phyloP scores from a whole-genome alignment of 73 alveolate genomes.

The Paraurostyla sp. region DNA sequence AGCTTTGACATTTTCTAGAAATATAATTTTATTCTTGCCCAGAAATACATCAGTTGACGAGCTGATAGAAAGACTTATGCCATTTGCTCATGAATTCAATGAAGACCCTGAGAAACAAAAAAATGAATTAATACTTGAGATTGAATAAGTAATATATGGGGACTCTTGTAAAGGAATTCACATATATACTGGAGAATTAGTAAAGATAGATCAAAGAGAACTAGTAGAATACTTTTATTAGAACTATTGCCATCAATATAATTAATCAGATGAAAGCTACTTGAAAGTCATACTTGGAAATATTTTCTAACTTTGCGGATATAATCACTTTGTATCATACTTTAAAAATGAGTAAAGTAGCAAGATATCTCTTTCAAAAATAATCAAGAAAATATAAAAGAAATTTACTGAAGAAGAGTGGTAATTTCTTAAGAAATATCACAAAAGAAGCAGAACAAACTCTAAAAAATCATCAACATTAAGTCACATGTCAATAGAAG shows the following conservation, averaged over 20 bases:
- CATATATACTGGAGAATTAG: conserved; percentile 65
- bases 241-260: conserved; percentile 42
- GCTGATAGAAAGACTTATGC: conserved; percentile 36
- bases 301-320: conserved; percentile 44
- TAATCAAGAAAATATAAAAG: conserved; percentile 37
- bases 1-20: conserved; percentile 54
- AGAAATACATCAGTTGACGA: conserved; percentile 73
- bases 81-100: conserved; percentile 32
- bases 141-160: conserved; percentile 59
- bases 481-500: conserved; percentile 51
- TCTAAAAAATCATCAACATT: conserved; percentile 45
- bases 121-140: conserved; percentile 56
- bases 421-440: conserved; percentile 53
- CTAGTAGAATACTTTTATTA: conserved; percentile 58
- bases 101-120: conserved; percentile 14
- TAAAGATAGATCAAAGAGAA: conserved; percentile 24
- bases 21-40: conserved; percentile 72
- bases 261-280: conserved; percentile 43
- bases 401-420: conserved; percentile 62
- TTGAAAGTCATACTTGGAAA: conserved; percentile 41
- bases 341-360: background rate
- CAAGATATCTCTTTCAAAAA: conserved; percentile 27
- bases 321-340: conserved; percentile 47
- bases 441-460: conserved; percentile 52
- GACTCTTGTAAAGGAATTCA: conserved; percentile 51